A percentile compares a stretch with the other conserved stretches of the same genome.
Conservation (phyloP, 371 early-diverging fungal genomes). For the Rhizomucor pusillus region DNA sequence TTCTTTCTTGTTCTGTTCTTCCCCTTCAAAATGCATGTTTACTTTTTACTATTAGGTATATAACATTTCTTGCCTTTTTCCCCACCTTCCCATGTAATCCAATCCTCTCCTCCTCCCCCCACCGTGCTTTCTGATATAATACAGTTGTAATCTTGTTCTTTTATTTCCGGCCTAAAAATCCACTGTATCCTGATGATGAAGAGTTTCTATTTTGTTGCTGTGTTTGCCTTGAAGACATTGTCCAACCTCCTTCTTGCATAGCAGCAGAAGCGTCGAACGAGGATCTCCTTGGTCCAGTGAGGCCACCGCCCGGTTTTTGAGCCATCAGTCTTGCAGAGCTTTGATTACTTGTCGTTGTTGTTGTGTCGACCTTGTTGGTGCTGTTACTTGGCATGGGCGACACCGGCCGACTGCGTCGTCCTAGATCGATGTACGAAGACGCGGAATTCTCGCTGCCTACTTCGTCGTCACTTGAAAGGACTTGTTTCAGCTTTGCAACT, state of each 20-base stretch:
- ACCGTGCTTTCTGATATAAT: neutral
- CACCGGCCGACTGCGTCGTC: neutral
- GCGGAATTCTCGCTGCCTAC: conserved; percentile 3
- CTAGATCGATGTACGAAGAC: neutral
- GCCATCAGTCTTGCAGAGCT: too few relatives aligned
- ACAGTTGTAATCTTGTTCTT: too few relatives aligned
- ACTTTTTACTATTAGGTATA: neutral
- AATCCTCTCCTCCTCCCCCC: neutral
- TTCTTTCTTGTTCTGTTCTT: neutral
- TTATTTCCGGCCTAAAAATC: too few relatives aligned
- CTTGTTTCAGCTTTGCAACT: conserved; percentile 25
- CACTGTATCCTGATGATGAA: too few relatives aligned
- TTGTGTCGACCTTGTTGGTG: neutral
- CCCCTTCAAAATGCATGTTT: neutral
- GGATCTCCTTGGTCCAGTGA: too few relatives aligned
- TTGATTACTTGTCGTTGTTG: too few relatives aligned
- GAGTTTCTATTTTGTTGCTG: too few relatives aligned
- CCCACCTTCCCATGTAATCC: conserved; percentile 1
- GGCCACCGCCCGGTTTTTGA: too few relatives aligned
- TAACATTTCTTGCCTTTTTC: neutral
- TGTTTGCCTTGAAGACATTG: neutral
- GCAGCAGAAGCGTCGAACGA: too few relatives aligned
- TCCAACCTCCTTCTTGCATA: too few relatives aligned
- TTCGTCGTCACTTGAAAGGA: conserved; percentile 7
- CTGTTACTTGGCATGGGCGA: neutral